Conservation (phyloP, 164 flowering plant species). For the Paratinospora sagittata region DNA sequence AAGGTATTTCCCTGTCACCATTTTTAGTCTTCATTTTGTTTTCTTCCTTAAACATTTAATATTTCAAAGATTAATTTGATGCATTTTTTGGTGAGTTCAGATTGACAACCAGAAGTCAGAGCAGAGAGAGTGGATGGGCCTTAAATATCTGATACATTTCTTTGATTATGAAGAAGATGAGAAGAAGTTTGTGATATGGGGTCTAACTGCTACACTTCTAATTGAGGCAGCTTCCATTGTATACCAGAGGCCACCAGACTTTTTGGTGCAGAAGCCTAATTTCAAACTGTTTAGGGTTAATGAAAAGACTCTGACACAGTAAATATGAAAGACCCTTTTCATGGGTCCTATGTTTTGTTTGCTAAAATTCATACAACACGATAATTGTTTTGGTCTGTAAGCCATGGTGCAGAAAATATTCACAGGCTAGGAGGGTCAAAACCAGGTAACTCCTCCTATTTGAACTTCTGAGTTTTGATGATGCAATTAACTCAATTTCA, state of each 20-base stretch:
- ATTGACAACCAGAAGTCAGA: slow-evolving; percentile 63
- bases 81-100: slow-evolving; percentile 27
- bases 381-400: too few species aligned
- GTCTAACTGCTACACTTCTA: slow-evolving; percentile 79
- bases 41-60: not conserved
- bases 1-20: slow-evolving; percentile 42
- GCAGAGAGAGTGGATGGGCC: slow-evolving; percentile 74
- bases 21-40: not conserved
- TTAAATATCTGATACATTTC: slow-evolving; percentile 56
- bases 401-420: too few species aligned
- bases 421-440: too few species aligned
- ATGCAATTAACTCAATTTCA: too few species aligned
- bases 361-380: too few species aligned
- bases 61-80: not conserved
- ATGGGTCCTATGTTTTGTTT: not conserved
- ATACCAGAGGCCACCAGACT: slow-evolving; percentile 61
- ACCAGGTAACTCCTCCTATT: too few species aligned
- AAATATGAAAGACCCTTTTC: slow-evolving; percentile 9
- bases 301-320: slow-evolving; percentile 27
- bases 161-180: slow-evolving; percentile 55
- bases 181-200: slow-evolving; percentile 69
- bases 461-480: too few species aligned
- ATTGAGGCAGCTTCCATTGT: slow-evolving; percentile 84
- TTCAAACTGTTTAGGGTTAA: slow-evolving; percentile 36
- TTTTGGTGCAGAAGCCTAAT: slow-evolving; percentile 57